phyloP scores from a whole-genome alignment of 106 monocot genomes.

The Dendrobium nobile region DNA sequence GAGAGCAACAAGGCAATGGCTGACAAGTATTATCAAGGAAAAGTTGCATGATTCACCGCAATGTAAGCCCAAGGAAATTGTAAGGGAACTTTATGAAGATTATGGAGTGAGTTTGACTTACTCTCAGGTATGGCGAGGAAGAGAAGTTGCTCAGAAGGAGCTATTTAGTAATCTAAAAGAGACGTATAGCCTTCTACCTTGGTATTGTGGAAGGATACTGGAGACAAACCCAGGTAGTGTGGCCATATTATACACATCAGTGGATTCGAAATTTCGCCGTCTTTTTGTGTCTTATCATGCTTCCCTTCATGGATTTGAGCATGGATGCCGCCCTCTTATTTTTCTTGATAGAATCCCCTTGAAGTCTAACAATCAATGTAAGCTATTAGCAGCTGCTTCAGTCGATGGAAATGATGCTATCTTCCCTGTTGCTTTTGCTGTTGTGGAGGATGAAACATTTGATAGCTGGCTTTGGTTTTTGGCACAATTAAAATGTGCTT shows the following conservation, averaged over 20 bases:
- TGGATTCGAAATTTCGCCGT: constrained; percentile 62
- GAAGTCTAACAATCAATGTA: constrained; percentile 61
- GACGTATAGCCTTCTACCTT: constrained; percentile 65
- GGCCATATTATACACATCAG: constrained; percentile 41
- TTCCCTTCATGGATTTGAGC: constrained; percentile 78
- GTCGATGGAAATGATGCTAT: constrained; percentile 74
- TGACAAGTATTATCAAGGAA: constrained; percentile 71
- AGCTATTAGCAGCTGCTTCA: constrained; percentile 57
- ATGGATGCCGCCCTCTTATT: constrained; percentile 74
- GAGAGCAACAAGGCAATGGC: constrained; percentile 70
- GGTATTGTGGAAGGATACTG: constrained; percentile 66
- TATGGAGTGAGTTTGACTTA: constrained; percentile 75
- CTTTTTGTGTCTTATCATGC: constrained; percentile 88
- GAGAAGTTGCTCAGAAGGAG: constrained; percentile 70
- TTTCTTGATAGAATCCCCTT: constrained; percentile 81
- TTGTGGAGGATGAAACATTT: constrained; percentile 68
- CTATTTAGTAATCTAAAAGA: constrained; percentile 57
- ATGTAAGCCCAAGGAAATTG: constrained; percentile 77
- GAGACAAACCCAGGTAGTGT: constrained; percentile 86
- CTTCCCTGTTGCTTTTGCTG: constrained; percentile 73
- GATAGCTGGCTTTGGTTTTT: constrained; percentile 87
- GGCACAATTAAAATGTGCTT: constrained; percentile 52
- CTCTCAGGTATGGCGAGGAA: constrained; percentile 82
- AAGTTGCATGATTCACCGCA: constrained; percentile 52
- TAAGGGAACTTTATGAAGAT: constrained; percentile 60